Evolutionary conservation across 371 early-diverging fungal species (phyloP).

Genomic region (Dichotomocladium elegans): DNA sequence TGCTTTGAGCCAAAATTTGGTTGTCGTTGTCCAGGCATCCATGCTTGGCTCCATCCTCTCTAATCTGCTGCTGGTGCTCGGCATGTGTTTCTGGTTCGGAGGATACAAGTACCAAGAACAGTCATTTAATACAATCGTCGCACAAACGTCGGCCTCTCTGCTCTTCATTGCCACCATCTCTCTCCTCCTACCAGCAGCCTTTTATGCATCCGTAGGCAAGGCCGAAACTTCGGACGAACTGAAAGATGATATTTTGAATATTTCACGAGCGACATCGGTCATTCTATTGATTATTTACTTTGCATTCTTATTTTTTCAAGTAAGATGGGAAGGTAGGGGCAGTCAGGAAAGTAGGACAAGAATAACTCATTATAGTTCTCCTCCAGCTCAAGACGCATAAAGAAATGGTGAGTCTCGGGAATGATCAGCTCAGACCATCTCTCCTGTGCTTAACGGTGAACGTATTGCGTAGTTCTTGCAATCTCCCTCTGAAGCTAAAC

Average conservation of each 20-base stretch:
- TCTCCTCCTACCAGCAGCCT: conserved; percentile 78
- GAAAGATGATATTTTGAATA: conserved; percentile 43
- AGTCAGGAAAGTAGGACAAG: no score
- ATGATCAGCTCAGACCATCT: not conserved
- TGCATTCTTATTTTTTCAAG: conserved; percentile 74
- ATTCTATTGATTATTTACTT: conserved; percentile 72
- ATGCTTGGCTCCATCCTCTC: conserved; percentile 86
- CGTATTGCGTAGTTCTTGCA: conserved; percentile 15
- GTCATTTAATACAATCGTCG: conserved; percentile 72
- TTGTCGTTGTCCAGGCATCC: conserved; percentile 84
- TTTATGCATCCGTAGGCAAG: conserved; percentile 44
- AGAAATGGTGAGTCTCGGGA: conserved; percentile 35
- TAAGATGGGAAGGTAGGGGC: no score
- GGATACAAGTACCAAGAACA: conserved; percentile 68
- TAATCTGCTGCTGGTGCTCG: conserved; percentile 74
- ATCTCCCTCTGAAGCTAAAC: conserved; percentile 16
- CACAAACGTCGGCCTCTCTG: conserved; percentile 77
- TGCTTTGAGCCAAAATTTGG: conserved; percentile 69
- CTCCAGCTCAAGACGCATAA: conserved; percentile 64
- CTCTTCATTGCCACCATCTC: conserved; percentile 73
- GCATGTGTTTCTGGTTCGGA: conserved; percentile 79
- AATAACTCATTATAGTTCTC: not conserved
- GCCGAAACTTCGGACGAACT: conserved; percentile 17
- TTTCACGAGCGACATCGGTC: conserved; percentile 71
- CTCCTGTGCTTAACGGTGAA: conserved; percentile 2